Percentiles rank a stretch among this genome's conserved stretches.
Evolutionary conservation across 352 stramenopile species (phyloP).

Genomic region (Phytophthora litchii): DNA sequence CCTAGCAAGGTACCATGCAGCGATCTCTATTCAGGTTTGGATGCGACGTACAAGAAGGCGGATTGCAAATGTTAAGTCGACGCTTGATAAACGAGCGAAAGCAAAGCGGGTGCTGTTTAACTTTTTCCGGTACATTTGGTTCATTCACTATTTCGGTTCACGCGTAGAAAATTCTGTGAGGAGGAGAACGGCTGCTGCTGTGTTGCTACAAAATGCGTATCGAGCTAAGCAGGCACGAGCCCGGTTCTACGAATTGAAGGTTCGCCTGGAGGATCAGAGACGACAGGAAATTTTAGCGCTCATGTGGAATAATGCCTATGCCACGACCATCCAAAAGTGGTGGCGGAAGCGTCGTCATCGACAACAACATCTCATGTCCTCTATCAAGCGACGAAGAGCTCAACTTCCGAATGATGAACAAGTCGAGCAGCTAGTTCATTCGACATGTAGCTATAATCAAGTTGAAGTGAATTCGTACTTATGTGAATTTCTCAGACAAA

Average conservation of each 20-base stretch:
- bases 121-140: constrained; percentile 53
- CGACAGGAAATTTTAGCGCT: constrained; percentile 47
- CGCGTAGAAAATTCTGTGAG: constrained; percentile 41
- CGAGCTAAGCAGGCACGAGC: constrained; percentile 59
- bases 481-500: constrained; percentile 1
- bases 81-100: constrained; percentile 11
- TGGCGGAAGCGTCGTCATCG: constrained; percentile 38
- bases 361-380: neutral
- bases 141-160: constrained; percentile 41
- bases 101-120: constrained; percentile 43
- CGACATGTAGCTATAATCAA: neutral
- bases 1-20: constrained; percentile 60
- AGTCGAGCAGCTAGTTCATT: too few relatives aligned
- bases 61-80: constrained; percentile 28
- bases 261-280: constrained; percentile 60
- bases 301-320: constrained; percentile 83
- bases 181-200: constrained; percentile 36
- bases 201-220: constrained; percentile 64
- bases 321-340: constrained; percentile 66
- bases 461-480: constrained; percentile 30
- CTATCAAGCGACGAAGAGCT: too few relatives aligned
- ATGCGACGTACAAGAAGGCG: constrained; percentile 32
- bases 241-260: constrained; percentile 67
- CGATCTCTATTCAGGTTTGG: constrained; percentile 64
- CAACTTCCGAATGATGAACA: too few relatives aligned